phyloP scores from a whole-genome alignment of 306 rosid genomes.

The Mimosa pudica region DNA sequence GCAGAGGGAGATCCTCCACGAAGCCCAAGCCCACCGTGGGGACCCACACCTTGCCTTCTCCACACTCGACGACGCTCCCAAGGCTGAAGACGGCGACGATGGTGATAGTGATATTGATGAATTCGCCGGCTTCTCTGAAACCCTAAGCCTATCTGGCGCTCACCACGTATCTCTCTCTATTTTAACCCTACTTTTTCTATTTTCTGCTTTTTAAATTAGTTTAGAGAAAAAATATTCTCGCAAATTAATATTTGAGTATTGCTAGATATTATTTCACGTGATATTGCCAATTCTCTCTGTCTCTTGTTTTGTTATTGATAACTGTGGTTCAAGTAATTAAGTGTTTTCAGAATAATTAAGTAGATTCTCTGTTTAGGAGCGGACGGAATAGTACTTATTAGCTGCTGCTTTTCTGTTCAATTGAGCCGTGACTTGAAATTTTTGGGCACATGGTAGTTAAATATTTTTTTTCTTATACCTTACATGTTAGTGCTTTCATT shows the following conservation, averaged over 20 bases:
- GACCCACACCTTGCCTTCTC: slow-evolving; percentile 29
- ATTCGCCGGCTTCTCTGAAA: slow-evolving; percentile 65
- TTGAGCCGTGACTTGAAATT: neutral
- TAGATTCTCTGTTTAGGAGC: too few relatives aligned
- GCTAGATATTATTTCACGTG: too few relatives aligned
- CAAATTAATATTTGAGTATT: too few relatives aligned
- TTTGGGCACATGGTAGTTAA: neutral
- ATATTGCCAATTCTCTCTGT: too few relatives aligned
- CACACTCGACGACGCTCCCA: slow-evolving; percentile 34
- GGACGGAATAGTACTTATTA: neutral
- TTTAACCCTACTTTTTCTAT: neutral
- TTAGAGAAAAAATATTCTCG: neutral
- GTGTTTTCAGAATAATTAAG: too few relatives aligned
- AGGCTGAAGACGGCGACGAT: slow-evolving; percentile 39
- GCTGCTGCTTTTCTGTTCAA: slow-evolving; percentile 8
- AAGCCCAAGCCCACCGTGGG: slow-evolving; percentile 44
- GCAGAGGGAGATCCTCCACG: slow-evolving; percentile 61
- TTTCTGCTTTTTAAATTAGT: neutral
- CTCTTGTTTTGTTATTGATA: too few relatives aligned
- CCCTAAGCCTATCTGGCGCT: slow-evolving; percentile 50
- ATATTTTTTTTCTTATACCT: neutral
- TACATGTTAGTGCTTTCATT: neutral
- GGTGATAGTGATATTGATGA: slow-evolving; percentile 61
- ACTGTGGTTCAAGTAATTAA: too few relatives aligned
- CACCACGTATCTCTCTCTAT: slow-evolving; percentile 48